Percentiles rank a stretch among this genome's conserved stretches.
Conservation (phyloP, 805 yeast genomes). For the Nakazawaea molendinolei region DNA sequence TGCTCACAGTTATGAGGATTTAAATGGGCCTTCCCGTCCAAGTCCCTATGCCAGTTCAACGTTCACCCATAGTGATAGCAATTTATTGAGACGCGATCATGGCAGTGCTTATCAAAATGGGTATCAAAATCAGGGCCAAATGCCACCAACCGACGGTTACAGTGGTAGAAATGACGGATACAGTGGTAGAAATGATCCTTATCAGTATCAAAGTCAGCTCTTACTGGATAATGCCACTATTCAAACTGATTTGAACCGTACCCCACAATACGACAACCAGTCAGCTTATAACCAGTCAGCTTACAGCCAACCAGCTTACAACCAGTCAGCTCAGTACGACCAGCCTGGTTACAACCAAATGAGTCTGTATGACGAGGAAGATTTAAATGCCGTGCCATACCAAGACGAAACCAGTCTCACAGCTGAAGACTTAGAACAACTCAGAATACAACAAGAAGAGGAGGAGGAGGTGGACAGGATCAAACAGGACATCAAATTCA, state of each 20-base stretch:
- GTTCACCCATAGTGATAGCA: too few species aligned
- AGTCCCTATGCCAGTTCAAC: too few species aligned
- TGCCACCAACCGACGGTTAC: too few species aligned
- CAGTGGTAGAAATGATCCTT: constrained; percentile 1
- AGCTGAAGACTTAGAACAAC: constrained; percentile 31
- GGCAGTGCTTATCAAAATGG: too few species aligned
- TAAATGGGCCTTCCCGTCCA: neutral
- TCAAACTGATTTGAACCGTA: constrained; percentile 5
- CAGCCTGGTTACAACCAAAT: constrained; percentile 15
- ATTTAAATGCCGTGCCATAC: constrained; percentile 27
- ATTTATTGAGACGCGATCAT: too few species aligned
- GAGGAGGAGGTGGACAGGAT: constrained; percentile 88
- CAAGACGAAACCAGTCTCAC: constrained; percentile 21
- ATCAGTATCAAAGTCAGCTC: constrained; percentile 7
- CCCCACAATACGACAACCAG: constrained; percentile 2
- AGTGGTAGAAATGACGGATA: too few species aligned
- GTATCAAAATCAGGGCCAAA: too few species aligned
- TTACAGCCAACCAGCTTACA: neutral
- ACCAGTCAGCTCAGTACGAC: neutral
- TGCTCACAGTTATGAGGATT: constrained; percentile 3
- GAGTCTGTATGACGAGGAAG: constrained; percentile 20
- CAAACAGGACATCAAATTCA: constrained; percentile 73
- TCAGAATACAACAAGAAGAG: constrained; percentile 42
- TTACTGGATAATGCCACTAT: constrained; percentile 5
- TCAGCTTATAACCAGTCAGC: neutral